These are phyloP conservation scores for Tulasnella sp. DNA, from an alignment of 768 basidiomycete genomes.

Conservation along the genomic window DNA sequence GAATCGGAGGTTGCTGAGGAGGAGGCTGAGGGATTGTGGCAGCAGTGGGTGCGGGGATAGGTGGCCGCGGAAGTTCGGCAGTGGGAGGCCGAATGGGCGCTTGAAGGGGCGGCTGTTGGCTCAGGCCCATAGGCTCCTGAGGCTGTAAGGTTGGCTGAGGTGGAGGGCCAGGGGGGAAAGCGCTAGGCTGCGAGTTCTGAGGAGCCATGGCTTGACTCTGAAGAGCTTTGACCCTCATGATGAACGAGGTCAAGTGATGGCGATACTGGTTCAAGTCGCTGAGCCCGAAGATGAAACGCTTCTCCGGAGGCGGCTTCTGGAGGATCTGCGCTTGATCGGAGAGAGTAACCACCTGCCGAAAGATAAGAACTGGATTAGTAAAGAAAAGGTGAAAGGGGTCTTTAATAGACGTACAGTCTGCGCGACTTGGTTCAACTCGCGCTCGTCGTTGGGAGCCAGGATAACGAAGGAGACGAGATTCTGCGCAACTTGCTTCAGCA, in stretches of 20 bases:
- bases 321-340: conserved; percentile 1
- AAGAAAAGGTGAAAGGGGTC: background rate
- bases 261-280: background rate
- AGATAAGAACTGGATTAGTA: background rate
- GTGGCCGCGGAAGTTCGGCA: background rate
- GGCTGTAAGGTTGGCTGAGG: background rate
- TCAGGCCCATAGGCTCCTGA: background rate
- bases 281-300: conserved; percentile 5
- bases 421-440: conserved; percentile 4
- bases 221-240: background rate
- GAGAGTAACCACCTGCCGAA: background rate
- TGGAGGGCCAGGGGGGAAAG: background rate
- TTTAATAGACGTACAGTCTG: background rate
- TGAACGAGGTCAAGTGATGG: background rate
- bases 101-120: background rate
- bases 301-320: background rate
- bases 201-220: background rate
- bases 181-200: background rate
- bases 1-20: background rate
- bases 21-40: background rate
- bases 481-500: conserved; percentile 1
- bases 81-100: background rate
- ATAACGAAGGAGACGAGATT: background rate
- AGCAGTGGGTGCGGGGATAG: background rate
- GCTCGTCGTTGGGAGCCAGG: conserved; percentile 2